Base-by-base conservation (phyloP, 345 rosid genomes). In the Populus pruinosa region DNA sequence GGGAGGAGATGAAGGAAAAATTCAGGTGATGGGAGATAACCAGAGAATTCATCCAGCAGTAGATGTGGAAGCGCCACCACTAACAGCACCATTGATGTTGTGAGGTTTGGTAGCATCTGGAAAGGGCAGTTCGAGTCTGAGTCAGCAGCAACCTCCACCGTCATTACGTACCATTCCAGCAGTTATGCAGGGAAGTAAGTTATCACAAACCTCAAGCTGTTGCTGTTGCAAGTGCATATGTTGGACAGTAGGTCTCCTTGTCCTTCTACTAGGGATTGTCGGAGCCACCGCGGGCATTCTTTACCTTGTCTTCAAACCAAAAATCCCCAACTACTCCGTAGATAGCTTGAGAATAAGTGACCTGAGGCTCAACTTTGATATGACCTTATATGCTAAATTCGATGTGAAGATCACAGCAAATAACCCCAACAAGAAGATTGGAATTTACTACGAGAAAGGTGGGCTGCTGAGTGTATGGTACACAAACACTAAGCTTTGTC, bases 381-480 rank as follows among this genome's bases (percentile, higher is more conserved):
- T 88, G 76, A 81, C 91, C 33, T 85, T 94, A 21, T 89, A 90
- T 1, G 93, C 98, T 4, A 78, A 79, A 68, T 94, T 94, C 53
- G 82, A 89, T 23, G 93, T 94, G 23, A 87, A 89, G 88, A 87
- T 94, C 82, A 91, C 94, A 14, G 97, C 98, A 44, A 85, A 83
- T 29, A 94, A 94, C 72, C 98, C 98, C 4, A 94, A 94, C 89
- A 67, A 88, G 74, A 91, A 90, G 56, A 91, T 94, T 1, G 98
- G 98, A 66, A 90, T 94, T 8, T 91, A 88, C 78, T 93, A 93
- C 72, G 92, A 88, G 83, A 85, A 88, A 70, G 97, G 92, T 33
- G 91, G 98, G 2, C 80, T 38, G 41, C 67, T 93, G 14, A 87
- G 88, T 29, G 95, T 94, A 9, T 93, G 94, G 98, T 90, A 91